A percentile compares a stretch with the other conserved stretches of the same genome.
These are phyloP conservation scores for Colletotrichum spaethianum DNA, from an alignment of 2,329 filamentous ascomycete species.

Conservation along the genomic window DNA sequence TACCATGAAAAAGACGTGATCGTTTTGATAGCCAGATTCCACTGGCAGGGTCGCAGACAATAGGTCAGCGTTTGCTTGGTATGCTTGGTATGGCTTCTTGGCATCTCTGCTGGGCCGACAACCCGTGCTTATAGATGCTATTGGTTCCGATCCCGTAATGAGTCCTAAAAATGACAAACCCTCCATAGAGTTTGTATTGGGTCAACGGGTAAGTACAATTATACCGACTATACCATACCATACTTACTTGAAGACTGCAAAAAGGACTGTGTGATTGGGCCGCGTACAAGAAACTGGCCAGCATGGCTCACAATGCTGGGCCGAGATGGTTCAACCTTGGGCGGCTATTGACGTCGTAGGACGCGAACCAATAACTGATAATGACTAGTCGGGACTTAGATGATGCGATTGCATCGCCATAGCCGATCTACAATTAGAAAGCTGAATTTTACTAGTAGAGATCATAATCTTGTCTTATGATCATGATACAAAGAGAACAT, in stretches of 20 bases:
- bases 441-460: too few species aligned
- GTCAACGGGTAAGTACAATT: background rate
- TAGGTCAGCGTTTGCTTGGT: slow-evolving; percentile 27
- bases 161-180: background rate
- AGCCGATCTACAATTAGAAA: too few species aligned
- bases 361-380: background rate
- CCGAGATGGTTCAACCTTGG: background rate
- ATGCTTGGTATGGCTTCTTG: slow-evolving; percentile 33
- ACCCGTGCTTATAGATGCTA: background rate
- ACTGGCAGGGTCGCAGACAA: background rate
- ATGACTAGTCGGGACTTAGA: background rate
- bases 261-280: background rate
- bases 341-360: background rate
- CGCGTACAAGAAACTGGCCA: background rate
- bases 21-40: background rate
- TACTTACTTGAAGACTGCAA: background rate
- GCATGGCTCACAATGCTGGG: background rate
- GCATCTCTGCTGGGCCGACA: slow-evolving; percentile 13
- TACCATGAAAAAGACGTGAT: slow-evolving; percentile 38
- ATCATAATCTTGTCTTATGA: too few species aligned
- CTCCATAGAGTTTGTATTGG: background rate
- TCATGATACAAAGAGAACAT: too few species aligned
- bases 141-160: slow-evolving; percentile 1
- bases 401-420: too few species aligned
- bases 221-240: rapidly evolving